These are phyloP conservation scores for Lactifluus piperatus DNA, from an alignment of 768 basidiomycete genomes.

Conservation along the genomic window DNA sequence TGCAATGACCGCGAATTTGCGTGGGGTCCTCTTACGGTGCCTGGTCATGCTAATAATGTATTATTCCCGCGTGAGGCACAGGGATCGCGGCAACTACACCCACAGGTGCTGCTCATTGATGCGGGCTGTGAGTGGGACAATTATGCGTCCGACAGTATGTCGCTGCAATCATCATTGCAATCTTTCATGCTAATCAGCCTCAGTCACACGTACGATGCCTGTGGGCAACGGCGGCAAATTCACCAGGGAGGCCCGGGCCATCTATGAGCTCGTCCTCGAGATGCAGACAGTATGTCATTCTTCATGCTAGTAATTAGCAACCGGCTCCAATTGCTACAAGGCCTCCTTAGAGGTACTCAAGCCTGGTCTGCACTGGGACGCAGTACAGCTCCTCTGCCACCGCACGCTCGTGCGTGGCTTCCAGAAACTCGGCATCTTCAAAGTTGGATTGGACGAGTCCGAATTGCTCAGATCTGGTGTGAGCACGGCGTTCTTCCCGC, in stretches of 20 bases:
- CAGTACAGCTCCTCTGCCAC: slow-evolving; percentile 77
- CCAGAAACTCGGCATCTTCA: slow-evolving; percentile 80
- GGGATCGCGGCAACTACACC: slow-evolving; percentile 30
- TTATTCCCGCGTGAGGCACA: slow-evolving; percentile 36
- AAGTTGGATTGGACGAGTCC: slow-evolving; percentile 50
- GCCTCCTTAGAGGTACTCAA: slow-evolving; percentile 59
- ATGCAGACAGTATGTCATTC: slow-evolving; percentile 71
- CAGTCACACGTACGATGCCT: slow-evolving; percentile 68
- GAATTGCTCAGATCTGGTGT: slow-evolving; percentile 70
- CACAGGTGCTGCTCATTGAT: slow-evolving; percentile 83
- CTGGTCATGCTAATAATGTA: slow-evolving; percentile 47
- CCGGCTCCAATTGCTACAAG: slow-evolving; percentile 28
- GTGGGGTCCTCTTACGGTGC: slow-evolving; percentile 62
- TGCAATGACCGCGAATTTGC: slow-evolving; percentile 85
- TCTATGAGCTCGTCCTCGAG: slow-evolving; percentile 79
- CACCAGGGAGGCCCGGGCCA: slow-evolving; percentile 66
- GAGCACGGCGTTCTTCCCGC: slow-evolving; percentile 86
- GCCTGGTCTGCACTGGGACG: slow-evolving; percentile 87
- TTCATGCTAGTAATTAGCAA: not conserved
- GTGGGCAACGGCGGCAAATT: slow-evolving; percentile 94
- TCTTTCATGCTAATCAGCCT: slow-evolving; percentile 25
- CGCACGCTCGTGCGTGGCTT: slow-evolving; percentile 75
- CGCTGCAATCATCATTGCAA: not conserved
- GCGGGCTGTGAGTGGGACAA: slow-evolving; percentile 86
- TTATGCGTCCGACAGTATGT: slow-evolving; percentile 56